Evolutionary conservation across 768 basidiomycete species (phyloP), one percentile per base, ranked within the genome.

Genomic region (Gloeopeniophorella convolvens): DNA sequence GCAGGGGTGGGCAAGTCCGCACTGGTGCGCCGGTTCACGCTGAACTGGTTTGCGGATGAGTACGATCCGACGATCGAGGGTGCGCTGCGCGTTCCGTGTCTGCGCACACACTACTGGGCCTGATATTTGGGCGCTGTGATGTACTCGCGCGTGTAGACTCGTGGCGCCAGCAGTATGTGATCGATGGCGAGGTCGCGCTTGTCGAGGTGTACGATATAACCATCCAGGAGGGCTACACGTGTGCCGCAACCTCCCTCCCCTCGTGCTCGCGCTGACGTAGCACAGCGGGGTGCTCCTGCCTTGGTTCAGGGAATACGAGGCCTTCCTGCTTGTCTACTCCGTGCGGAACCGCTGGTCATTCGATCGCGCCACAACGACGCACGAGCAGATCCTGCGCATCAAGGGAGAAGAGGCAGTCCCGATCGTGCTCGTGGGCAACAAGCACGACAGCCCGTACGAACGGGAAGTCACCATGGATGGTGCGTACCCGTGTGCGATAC

Each of bases 201-300:
- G 80, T 96, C 49, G 94, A 98, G 66, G 92, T 98, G 43, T 78
- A 97, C 56, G 94, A 96, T 71, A 97, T 93, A 12, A 93, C 93
- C 45, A 94, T 94, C 34, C 94, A 97, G 68, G 94, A 98, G 69
- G 94, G 97, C 74, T 97, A 97, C 63, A 89, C 89, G 91, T 90
- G 56, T 48, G 85, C 76, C 16, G 20, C 21, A 3, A 6, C 20
- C 20, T n/a, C 18, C 18, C 30, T 7, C 31, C 5, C 32, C 23
- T 40, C 13, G 2, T 24, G n/a, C 13, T 39, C 31, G 27, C n/a
- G 8, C 31, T 32, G 23, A 23, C 24, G 16, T 18, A 7, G 2
- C 7, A 43, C 63, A 94, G 91, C 47, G 95, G 93, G 15, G 97
- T 98, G 94, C 85, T 94, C 41, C 95, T 96, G 63, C 95, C 97